Base-by-base conservation (phyloP, 192 early-diverging fungal species). In the Coemansia brasiliensis region DNA sequence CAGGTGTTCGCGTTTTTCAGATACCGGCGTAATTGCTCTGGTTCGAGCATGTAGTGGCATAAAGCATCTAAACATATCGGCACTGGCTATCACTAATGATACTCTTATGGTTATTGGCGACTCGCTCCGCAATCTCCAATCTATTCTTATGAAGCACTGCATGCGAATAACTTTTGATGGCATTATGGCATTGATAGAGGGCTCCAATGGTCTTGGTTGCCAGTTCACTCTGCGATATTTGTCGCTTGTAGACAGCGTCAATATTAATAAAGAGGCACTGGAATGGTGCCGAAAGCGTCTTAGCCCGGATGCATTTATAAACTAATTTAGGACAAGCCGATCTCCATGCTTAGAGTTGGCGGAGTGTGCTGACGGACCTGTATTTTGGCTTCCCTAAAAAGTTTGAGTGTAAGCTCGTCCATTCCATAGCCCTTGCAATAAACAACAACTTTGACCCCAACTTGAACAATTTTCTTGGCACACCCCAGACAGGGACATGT, bases 391-490 rank as follows among this genome's bases (percentile, higher is more conserved):
- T 94, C 91, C 26, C 77, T 58, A 46, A 99, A 91, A 58, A 99
- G 78, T 45, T 80, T 81, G 13, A 84, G 75, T 4, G 94, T 92
- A 64, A 92, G 67, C 8, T 88, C 85, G 66, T 99, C 96, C 94
- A 97, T 95, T 1, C 93, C 92, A 61, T 99, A 99, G 12, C 88
- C 87, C 58, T 87, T 87, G 5, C 85, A 84, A 52, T 96, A 99
- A 11, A 99, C 94, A 0, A 99, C 98, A 56, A 92, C 87, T 45
- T 81, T 83, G 26, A 99, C 85, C 5, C 96, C 96, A 13, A 87
- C 85, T 71, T 99, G 98, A 2, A 98, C 88, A 66, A 98, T 94
- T 78, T 98, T 98, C 55, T 94, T 92, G 11, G 95, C 92, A 72
- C 97, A 99, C 16, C 93, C 94, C 26, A 92, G 59, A 55, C 88